A percentile compares a stretch with the other conserved stretches of the same genome.
Conservation (phyloP, 257 asterid species). For the Solanum lignicaule region DNA sequence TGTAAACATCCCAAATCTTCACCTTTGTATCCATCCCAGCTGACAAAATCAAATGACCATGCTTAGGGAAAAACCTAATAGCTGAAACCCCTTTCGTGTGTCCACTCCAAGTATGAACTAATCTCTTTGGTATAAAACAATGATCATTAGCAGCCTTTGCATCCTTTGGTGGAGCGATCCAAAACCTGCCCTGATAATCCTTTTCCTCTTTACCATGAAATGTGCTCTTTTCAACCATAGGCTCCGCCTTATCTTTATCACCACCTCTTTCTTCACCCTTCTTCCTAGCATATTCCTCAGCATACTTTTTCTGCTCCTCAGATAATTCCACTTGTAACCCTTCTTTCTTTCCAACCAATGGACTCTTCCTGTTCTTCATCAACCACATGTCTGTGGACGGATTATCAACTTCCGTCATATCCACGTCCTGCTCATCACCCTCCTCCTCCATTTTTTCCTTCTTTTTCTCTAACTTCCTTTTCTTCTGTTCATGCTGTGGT, state of each 20-base stretch:
- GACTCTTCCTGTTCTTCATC: slow-evolving; percentile 85
- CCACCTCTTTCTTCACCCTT: slow-evolving; percentile 77
- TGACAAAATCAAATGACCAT: slow-evolving; percentile 84
- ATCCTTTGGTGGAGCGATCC: slow-evolving; percentile 95
- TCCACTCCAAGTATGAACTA: slow-evolving; percentile 97
- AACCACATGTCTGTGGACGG: slow-evolving; percentile 77
- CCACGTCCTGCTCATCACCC: slow-evolving; percentile 28
- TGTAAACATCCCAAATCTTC: slow-evolving; percentile 93
- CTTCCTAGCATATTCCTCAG: slow-evolving; percentile 93
- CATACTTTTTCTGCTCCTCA: slow-evolving; percentile 96
- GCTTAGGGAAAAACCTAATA: slow-evolving; percentile 84
- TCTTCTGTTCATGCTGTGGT: slow-evolving; percentile 74
- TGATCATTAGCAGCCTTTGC: slow-evolving; percentile 89
- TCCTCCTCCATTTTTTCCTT: slow-evolving; percentile 58
- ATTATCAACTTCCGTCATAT: slow-evolving; percentile 47
- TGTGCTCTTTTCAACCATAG: slow-evolving; percentile 55
- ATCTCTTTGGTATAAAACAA: slow-evolving; percentile 86
- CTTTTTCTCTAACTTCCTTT: slow-evolving; percentile 69
- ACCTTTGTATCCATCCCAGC: slow-evolving; percentile 97
- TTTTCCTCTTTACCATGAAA: slow-evolving; percentile 92
- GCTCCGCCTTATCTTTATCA: slow-evolving; percentile 50
- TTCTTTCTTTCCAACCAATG: slow-evolving; percentile 86
- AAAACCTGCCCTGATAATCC: slow-evolving; percentile 94
- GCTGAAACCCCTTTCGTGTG: slow-evolving; percentile 95
- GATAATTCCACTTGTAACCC: slow-evolving; percentile 67